These are phyloP conservation scores for Beta macrorhiza DNA, from an alignment of 179 eudicot genomes.

Conservation along the genomic window DNA sequence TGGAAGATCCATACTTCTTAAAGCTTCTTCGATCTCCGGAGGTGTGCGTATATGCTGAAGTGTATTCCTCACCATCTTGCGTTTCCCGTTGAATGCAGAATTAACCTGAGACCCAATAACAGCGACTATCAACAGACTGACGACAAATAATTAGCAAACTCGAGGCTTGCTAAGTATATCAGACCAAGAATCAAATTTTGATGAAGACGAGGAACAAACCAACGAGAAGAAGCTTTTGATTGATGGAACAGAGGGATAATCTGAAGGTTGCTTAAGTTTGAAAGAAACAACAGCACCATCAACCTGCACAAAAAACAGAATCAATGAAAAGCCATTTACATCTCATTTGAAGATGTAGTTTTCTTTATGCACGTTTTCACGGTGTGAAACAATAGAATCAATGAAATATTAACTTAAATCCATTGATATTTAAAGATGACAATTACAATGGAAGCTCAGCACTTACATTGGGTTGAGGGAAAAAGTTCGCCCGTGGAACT, in stretches of 20 bases:
- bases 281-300: slow-evolving; percentile 89
- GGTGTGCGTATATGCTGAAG: slow-evolving; percentile 67
- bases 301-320: slow-evolving; percentile 42
- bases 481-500: slow-evolving; percentile 77
- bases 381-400: not conserved
- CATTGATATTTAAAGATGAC: not conserved
- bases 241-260: slow-evolving; percentile 79
- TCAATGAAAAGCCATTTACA: not conserved
- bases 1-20: slow-evolving; percentile 52
- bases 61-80: slow-evolving; percentile 85
- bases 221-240: slow-evolving; percentile 76
- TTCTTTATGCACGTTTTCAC: not conserved
- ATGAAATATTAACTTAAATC: not conserved
- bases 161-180: not conserved
- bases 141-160: not conserved
- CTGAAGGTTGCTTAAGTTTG: slow-evolving; percentile 60
- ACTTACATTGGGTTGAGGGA: slow-evolving; percentile 94
- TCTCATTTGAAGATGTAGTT: not conserved
- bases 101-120: slow-evolving; percentile 49
- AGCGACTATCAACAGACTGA: not conserved
- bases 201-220: slow-evolving; percentile 34
- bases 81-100: slow-evolving; percentile 84
- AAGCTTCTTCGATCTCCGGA: slow-evolving; percentile 74
- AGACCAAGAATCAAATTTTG: not conserved
- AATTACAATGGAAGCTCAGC: not conserved